These are phyloP conservation scores for Lobulomyces angularis DNA, from an alignment of 192 early-diverging fungal genomes.

Conservation along the genomic window DNA sequence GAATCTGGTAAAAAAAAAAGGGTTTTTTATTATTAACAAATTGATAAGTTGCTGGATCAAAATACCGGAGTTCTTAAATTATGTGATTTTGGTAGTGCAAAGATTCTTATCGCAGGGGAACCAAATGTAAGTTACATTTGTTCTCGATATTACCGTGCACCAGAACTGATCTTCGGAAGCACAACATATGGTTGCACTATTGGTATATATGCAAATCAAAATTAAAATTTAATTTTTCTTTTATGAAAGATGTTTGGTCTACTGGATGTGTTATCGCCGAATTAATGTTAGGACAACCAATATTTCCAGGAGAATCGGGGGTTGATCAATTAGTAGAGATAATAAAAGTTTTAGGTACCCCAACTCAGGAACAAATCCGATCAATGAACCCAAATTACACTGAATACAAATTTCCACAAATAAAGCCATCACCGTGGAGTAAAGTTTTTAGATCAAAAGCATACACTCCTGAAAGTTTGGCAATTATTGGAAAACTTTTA, in stretches of 20 bases:
- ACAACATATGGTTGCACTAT: slow-evolving; percentile 78
- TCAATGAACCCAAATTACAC: slow-evolving; percentile 97
- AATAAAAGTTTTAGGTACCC: slow-evolving; percentile 97
- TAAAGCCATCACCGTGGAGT: slow-evolving; percentile 81
- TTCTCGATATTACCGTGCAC: slow-evolving; percentile 93
- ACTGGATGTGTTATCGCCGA: slow-evolving; percentile 95
- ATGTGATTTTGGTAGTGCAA: slow-evolving; percentile 97
- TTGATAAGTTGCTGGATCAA: slow-evolving; percentile 64
- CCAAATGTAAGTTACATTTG: slow-evolving; percentile 98
- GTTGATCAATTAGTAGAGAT: slow-evolving; percentile 99
- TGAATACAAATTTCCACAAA: slow-evolving; percentile 97
- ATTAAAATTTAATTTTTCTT: neutral
- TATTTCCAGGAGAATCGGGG: slow-evolving; percentile 93
- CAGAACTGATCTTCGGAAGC: slow-evolving; percentile 92
- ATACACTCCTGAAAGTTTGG: slow-evolving; percentile 71
- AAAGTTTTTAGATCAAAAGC: slow-evolving; percentile 78
- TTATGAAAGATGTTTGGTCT: slow-evolving; percentile 76
- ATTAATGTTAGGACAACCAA: slow-evolving; percentile 80
- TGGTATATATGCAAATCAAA: slow-evolving; percentile 15
- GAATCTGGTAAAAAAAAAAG: slow-evolving; percentile 51
- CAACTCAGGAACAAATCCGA: slow-evolving; percentile 87
- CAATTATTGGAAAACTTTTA: slow-evolving; percentile 70
- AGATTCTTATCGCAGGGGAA: slow-evolving; percentile 85
- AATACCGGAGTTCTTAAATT: slow-evolving; percentile 85
- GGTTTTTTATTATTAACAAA: too few relatives aligned